Conservation (phyloP, 257 asterid species). For the Solanum medicagineum region DNA sequence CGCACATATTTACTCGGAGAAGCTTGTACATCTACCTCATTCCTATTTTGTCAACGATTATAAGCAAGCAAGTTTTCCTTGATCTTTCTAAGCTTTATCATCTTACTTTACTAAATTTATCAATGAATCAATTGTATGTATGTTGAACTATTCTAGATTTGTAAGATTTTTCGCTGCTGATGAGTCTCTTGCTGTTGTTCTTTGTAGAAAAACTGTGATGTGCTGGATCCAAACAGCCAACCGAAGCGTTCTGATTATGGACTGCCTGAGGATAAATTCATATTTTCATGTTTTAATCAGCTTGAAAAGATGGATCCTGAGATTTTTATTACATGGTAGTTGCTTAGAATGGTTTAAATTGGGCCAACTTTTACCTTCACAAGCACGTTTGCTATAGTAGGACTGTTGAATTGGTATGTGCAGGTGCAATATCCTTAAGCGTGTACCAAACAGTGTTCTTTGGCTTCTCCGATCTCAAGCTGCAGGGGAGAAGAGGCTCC, state of each 20-base stretch:
- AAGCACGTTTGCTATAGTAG: slow-evolving; percentile 7
- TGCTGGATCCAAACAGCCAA: slow-evolving; percentile 60
- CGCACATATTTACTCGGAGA: slow-evolving; percentile 85
- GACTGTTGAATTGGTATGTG: neutral
- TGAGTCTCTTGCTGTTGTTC: neutral
- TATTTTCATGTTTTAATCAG: slow-evolving; percentile 95
- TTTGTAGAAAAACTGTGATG: slow-evolving; percentile 77
- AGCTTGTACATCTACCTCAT: slow-evolving; percentile 92
- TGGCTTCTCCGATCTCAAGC: slow-evolving; percentile 97
- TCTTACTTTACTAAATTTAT: neutral
- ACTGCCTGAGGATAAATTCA: slow-evolving; percentile 78
- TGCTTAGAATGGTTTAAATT: neutral
- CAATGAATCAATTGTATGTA: neutral
- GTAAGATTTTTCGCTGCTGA: neutral
- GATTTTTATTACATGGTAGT: slow-evolving; percentile 69
- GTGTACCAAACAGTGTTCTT: slow-evolving; percentile 89
- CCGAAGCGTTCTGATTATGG: slow-evolving; percentile 83
- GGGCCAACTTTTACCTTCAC: neutral
- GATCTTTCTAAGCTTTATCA: neutral
- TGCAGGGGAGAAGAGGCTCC: slow-evolving; percentile 91
- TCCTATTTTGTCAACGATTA: slow-evolving; percentile 96
- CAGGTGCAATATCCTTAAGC: slow-evolving; percentile 96
- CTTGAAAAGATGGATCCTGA: slow-evolving; percentile 99
- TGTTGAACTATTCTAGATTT: slow-evolving; percentile 2
- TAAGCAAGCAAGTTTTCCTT: slow-evolving; percentile 59